These are phyloP conservation scores for Thermothelomyces thermophilus DNA, from an alignment of 2,329 filamentous ascomycete species.

Conservation along the genomic window DNA sequence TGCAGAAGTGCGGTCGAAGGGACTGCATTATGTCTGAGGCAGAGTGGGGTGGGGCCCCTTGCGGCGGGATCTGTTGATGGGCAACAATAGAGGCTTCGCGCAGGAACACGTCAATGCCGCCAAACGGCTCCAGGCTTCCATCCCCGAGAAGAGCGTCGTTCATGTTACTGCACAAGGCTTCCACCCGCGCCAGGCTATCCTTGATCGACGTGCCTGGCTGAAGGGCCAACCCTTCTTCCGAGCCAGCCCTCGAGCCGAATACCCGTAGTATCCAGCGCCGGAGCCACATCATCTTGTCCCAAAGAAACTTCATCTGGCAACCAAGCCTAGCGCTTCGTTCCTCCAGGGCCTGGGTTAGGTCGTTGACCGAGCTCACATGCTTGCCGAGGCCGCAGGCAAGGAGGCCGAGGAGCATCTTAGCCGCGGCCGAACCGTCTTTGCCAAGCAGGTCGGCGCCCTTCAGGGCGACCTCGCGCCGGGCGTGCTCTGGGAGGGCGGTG, in stretches of 20 bases:
- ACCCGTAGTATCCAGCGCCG: conserved; percentile 3
- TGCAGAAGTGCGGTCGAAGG: neutral
- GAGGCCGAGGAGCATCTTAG: conserved; percentile 14
- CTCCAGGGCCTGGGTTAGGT: conserved; percentile 5
- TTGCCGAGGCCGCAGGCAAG: conserved; percentile 7
- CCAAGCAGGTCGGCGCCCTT: conserved; percentile 3
- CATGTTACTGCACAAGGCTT: conserved; percentile 1
- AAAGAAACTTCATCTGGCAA: conserved; percentile 26
- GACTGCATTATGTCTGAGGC: neutral
- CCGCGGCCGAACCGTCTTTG: neutral
- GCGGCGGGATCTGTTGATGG: neutral
- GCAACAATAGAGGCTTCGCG: conserved; percentile 4
- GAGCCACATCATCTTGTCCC: conserved; percentile 22
- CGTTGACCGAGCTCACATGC: conserved; percentile 8
- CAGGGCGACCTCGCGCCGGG: conserved; percentile 3
- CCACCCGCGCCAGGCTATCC: neutral
- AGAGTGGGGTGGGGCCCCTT: neutral
- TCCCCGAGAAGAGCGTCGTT: neutral
- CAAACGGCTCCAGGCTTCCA: neutral
- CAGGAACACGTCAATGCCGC: conserved; percentile 3
- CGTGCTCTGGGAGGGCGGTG: conserved; percentile 11
- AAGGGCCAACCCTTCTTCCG: neutral
- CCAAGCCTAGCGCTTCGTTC: neutral
- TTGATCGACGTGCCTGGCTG: neutral
- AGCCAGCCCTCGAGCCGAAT: neutral